These are phyloP conservation scores for Colletotrichum noveboracense DNA, from an alignment of 2,329 filamentous ascomycete species.

Conservation along the genomic window DNA sequence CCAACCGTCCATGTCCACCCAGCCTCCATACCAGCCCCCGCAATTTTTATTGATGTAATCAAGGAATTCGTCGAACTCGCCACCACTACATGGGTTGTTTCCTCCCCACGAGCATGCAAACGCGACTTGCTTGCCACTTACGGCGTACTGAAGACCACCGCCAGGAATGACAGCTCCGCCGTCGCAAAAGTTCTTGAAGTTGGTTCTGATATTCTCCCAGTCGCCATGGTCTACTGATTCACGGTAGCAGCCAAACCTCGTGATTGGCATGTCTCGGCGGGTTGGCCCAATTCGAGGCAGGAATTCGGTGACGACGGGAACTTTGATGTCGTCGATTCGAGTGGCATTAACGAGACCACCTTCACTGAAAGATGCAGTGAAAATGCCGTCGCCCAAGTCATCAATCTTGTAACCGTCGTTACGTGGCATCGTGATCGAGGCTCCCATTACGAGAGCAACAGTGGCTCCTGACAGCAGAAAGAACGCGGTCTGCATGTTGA, in stretches of 20 bases:
- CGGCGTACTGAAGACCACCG: not conserved
- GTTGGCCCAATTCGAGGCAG: too few species aligned
- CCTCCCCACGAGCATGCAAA: not conserved
- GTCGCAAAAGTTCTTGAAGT: not conserved
- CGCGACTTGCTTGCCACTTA: not conserved
- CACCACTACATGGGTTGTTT: rapidly evolving
- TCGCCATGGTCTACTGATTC: not conserved
- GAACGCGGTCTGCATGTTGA: not conserved
- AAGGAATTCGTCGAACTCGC: not conserved
- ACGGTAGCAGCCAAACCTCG: not conserved
- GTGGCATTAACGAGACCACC: not conserved
- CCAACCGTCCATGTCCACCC: not conserved
- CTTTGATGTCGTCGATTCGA: not conserved
- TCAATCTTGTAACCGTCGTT: not conserved
- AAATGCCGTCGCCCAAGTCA: not conserved
- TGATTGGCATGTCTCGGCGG: not conserved
- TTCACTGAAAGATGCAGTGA: not conserved
- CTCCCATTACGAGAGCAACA: not conserved
- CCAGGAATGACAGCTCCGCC: too few species aligned
- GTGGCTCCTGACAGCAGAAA: not conserved
- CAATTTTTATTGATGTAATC: not conserved
- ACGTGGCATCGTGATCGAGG: not conserved
- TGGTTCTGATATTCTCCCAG: not conserved
- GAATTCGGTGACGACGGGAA: too few species aligned
- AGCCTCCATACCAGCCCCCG: not conserved